These are phyloP conservation scores for Candida sojae DNA, from an alignment of 1,139 yeast species.

Conservation along the genomic window DNA sequence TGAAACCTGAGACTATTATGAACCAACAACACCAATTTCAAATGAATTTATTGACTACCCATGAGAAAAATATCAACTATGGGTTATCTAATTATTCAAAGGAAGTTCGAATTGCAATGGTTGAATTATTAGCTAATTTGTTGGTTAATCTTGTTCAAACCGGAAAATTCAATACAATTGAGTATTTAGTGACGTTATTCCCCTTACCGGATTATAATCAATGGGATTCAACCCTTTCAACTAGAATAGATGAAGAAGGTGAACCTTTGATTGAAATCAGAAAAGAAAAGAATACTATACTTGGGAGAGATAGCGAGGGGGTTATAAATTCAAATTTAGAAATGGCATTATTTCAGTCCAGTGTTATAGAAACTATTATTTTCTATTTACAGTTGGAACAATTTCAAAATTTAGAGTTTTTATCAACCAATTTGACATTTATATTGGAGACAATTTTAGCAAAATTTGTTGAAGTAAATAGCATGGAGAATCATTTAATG, in stretches of 20 bases:
- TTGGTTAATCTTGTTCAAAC: conserved; percentile 42
- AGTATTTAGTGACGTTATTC: conserved; percentile 35
- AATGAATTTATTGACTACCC: conserved; percentile 25
- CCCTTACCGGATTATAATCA: conserved; percentile 28
- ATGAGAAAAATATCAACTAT: conserved; percentile 32
- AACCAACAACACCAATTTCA: conserved; percentile 43
- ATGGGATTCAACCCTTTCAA: conserved; percentile 22
- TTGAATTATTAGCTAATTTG: conserved; percentile 37
- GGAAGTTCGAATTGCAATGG: conserved; percentile 41
- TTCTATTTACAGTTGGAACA: conserved; percentile 45
- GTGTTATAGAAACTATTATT: conserved; percentile 36
- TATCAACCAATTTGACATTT: conserved; percentile 27
- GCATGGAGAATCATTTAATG: conserved; percentile 27
- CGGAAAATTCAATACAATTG: conserved; percentile 38
- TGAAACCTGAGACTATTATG: conserved; percentile 49
- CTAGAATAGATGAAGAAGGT: conserved; percentile 18
- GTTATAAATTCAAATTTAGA: conserved; percentile 24
- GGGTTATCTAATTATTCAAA: conserved; percentile 35
- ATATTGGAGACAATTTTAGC: conserved; percentile 34
- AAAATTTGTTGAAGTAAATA: conserved; percentile 29
- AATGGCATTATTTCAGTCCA: conserved; percentile 28
- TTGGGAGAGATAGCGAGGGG: conserved; percentile 29
- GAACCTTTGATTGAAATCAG: conserved; percentile 20
- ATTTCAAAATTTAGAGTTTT: conserved; percentile 41
- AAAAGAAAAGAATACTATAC: conserved; percentile 23